Evolutionary conservation across 2,329 filamentous ascomycete species (phyloP), one percentile per base, ranked within the genome.

Genomic region (Chrysoporthe austroafricana): DNA sequence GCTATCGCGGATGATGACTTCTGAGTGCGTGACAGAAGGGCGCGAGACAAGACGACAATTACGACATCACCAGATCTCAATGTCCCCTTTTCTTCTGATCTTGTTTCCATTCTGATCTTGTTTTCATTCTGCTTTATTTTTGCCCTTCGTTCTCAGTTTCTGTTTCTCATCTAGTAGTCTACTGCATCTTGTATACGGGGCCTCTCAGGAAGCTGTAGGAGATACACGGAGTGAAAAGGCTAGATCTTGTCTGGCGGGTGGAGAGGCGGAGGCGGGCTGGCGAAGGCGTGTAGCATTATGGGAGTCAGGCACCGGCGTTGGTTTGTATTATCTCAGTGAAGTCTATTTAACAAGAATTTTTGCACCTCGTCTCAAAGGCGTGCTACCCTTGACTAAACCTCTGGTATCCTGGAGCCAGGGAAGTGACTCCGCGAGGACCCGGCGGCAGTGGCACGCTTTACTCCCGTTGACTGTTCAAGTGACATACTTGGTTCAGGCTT

Each of bases 1-100:
- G 56, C 61, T 8, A 64, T 71, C 44, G 48, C 43, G 50, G 67
- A 66, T 7, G 69, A 63, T 34, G 69, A 69, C 60, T 59, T 71
- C 32, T n/a, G 54, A 58, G 60, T n/a, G 44, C 61, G 3, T 66
- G 54, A 59, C 7, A 44, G 43, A 16, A 50, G 58, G 43, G 26
- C 58, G n/a, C 21, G 9, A 50, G n/a, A 34, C 56, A 39, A 68
- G 62, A 62, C 62, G 64, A 64, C 62, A 64, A 62, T 60, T 21
- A 64, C 32, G 64, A 59, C 36, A 68, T 46, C 43, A 61, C 16
- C 62, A 68, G 66, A 61, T 39, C 58, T 60, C 58, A 70, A 39
- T 54, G 7, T 54, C 4, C 2, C 11, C 2, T 54, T 54, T 54
- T 32, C 21, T 54, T 61, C 18, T 32, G 14, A 50, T 65, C 52